Evolutionary conservation across 768 basidiomycete species (phyloP).

Genomic region (Udeniomyces megalosporus): DNA sequence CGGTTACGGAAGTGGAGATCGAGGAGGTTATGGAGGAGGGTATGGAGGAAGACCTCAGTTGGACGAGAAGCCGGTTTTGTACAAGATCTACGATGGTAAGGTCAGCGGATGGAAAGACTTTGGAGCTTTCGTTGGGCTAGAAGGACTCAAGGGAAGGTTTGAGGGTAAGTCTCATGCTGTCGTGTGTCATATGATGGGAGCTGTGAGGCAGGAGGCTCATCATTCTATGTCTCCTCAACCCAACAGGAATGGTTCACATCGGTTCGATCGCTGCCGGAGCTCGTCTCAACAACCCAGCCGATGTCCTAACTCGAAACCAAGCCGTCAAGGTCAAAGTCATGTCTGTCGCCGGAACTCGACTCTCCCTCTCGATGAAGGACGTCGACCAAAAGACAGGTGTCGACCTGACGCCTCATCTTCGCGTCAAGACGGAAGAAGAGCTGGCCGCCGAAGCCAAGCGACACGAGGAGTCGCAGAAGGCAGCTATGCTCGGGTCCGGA

Average conservation of each 20-base stretch:
- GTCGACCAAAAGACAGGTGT: slow-evolving; percentile 80
- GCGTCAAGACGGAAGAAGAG: slow-evolving; percentile 87
- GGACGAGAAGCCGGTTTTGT: slow-evolving; percentile 74
- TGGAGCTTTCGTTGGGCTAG: slow-evolving; percentile 80
- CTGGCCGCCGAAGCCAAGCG: slow-evolving; percentile 52
- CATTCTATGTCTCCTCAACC: background rate
- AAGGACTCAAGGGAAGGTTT: slow-evolving; percentile 65
- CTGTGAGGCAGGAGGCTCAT: background rate
- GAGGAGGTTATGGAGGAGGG: slow-evolving; percentile 25
- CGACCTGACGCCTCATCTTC: slow-evolving; percentile 85
- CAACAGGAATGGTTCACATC: slow-evolving; percentile 86
- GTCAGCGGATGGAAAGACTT: slow-evolving; percentile 82
- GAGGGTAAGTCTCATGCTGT: slow-evolving; percentile 53
- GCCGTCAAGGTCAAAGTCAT: slow-evolving; percentile 90
- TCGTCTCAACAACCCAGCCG: slow-evolving; percentile 70
- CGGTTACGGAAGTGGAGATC: slow-evolving; percentile 24
- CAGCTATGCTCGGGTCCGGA: slow-evolving; percentile 49
- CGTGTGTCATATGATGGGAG: background rate
- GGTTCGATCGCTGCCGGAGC: slow-evolving; percentile 71
- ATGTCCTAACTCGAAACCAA: slow-evolving; percentile 71
- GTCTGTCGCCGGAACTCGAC: slow-evolving; percentile 64
- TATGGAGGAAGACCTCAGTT: slow-evolving; percentile 31
- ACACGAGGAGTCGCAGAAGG: slow-evolving; percentile 29
- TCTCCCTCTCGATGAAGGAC: slow-evolving; percentile 92
- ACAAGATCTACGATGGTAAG: slow-evolving; percentile 84